Evolutionary conservation across 2,329 filamentous ascomycete genomes (phyloP).

Genomic region (Leptoxyphium fumago): DNA sequence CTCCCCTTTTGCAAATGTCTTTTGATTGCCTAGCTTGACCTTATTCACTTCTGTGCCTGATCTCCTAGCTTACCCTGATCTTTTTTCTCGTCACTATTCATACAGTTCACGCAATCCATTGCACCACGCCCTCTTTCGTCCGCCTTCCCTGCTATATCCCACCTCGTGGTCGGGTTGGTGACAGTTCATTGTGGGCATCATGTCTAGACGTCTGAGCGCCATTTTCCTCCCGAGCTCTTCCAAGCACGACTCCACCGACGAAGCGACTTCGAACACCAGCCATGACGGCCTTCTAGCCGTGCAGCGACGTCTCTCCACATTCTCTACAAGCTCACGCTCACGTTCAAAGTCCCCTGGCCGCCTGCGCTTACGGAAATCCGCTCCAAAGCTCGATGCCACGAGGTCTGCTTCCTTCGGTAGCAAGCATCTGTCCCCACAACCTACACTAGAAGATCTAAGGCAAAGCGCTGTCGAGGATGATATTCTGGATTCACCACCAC

Average conservation of each 20-base stretch:
- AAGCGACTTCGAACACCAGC: neutral
- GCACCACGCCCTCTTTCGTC: no score
- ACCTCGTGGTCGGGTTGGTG: no score
- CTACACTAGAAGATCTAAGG: slow-evolving; percentile 12
- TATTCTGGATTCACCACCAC: slow-evolving; percentile 7
- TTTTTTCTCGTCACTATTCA: no score
- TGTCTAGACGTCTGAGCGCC: neutral
- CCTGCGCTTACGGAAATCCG: neutral
- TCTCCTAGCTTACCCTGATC: no score
- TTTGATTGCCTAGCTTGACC: no score
- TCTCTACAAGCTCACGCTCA: neutral
- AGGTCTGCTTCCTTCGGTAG: slow-evolving; percentile 3
- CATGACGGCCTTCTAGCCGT: neutral
- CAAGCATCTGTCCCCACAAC: slow-evolving; percentile 1
- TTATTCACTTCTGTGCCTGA: no score
- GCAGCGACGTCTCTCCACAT: neutral
- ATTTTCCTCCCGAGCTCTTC: neutral
- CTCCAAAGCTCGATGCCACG: neutral
- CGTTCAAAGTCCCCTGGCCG: neutral
- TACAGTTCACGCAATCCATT: no score
- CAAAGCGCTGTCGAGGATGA: slow-evolving; percentile 5
- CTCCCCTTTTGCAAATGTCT: no score
- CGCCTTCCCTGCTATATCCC: no score
- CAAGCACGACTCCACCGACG: neutral
- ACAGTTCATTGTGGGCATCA: neutral